phyloP scores from a whole-genome alignment of 371 early-diverging fungal genomes.

The Syncephalastrum contaminatum region DNA sequence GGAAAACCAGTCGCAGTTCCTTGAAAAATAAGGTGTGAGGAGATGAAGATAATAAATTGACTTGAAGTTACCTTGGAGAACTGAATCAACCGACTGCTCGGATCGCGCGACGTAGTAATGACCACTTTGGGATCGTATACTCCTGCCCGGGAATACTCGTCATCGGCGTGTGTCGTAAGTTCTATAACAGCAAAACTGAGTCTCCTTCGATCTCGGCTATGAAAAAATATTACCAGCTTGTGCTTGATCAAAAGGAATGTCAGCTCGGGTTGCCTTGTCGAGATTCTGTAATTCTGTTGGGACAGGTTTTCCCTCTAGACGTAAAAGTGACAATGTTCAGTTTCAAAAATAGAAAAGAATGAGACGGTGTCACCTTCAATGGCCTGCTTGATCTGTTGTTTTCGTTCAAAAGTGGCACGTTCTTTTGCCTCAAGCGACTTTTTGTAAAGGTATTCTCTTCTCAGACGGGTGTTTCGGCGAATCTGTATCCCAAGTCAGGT shows the following conservation, averaged over 20 bases:
- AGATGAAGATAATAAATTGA: no score
- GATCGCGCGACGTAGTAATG: constrained; percentile 98
- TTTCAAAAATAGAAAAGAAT: constrained; percentile 35
- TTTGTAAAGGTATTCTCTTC: constrained; percentile 93
- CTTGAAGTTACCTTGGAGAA: constrained; percentile 82
- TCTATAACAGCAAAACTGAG: constrained; percentile 28
- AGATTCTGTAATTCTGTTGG: constrained; percentile 84
- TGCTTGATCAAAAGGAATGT: constrained; percentile 86
- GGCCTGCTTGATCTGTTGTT: constrained; percentile 91
- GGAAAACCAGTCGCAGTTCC: constrained; percentile 96
- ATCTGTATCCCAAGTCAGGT: constrained; percentile 41
- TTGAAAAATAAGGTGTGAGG: constrained; percentile 5
- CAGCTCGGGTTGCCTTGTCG: constrained; percentile 71
- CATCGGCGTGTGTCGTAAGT: constrained; percentile 87
- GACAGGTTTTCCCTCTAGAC: constrained; percentile 79
- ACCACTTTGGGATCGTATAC: constrained; percentile 93
- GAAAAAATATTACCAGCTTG: constrained; percentile 59
- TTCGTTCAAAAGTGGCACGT: constrained; percentile 85
- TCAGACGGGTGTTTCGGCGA: constrained; percentile 79
- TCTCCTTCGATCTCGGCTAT: no score
- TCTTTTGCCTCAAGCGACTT: constrained; percentile 94
- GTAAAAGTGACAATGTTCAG: not conserved
- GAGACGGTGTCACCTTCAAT: constrained; percentile 63
- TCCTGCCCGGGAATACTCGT: constrained; percentile 96
- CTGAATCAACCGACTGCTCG: constrained; percentile 90